Percentiles rank a stretch among this genome's conserved stretches.
These are phyloP conservation scores for Scedosporium minutisporum DNA, from an alignment of 2,329 filamentous ascomycete species.

Conservation along the genomic window DNA sequence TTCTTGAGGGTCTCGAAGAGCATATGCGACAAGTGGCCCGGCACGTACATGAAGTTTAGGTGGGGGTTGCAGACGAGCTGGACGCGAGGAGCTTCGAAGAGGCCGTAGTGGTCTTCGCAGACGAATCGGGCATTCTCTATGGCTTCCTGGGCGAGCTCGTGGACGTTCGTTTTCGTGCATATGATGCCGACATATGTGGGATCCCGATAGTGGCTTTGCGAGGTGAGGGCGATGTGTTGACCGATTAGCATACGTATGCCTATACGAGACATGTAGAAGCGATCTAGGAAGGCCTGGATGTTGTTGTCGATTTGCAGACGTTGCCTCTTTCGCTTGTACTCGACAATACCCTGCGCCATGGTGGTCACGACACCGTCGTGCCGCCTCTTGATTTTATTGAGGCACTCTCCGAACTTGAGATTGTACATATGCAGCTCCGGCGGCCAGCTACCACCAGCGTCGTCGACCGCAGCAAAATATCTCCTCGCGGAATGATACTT, in stretches of 20 bases:
- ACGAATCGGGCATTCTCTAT: constrained; percentile 99
- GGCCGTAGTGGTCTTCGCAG: constrained; percentile 94
- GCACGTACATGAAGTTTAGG: constrained; percentile 98
- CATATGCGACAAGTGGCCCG: constrained; percentile 98
- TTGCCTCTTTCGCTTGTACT: constrained; percentile 94
- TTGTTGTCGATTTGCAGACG: constrained; percentile 97
- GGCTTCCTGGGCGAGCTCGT: constrained; percentile 87
- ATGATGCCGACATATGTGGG: constrained; percentile 97
- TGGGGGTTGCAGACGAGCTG: constrained; percentile 92
- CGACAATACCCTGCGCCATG: constrained; percentile 92
- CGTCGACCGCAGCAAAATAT: constrained; percentile 90
- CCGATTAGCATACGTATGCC: constrained; percentile 99
- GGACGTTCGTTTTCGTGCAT: constrained; percentile 96
- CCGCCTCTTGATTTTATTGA: constrained; percentile 89
- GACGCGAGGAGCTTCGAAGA: constrained; percentile 94
- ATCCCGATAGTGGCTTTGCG: constrained; percentile 81
- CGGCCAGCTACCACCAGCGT: constrained; percentile 83
- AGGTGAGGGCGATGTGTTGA: constrained; percentile 93
- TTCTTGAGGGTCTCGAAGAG: constrained; percentile 99
- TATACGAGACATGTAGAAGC: constrained; percentile 99
- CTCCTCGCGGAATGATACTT: constrained; percentile 49
- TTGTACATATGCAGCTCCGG: constrained; percentile 93
- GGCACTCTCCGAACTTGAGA: constrained; percentile 73
- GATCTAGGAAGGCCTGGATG: constrained; percentile 94
- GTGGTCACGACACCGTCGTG: constrained; percentile 97